Conservation (phyloP, 495 filamentous ascomycete genomes). For the Penicillium coprophilum region DNA sequence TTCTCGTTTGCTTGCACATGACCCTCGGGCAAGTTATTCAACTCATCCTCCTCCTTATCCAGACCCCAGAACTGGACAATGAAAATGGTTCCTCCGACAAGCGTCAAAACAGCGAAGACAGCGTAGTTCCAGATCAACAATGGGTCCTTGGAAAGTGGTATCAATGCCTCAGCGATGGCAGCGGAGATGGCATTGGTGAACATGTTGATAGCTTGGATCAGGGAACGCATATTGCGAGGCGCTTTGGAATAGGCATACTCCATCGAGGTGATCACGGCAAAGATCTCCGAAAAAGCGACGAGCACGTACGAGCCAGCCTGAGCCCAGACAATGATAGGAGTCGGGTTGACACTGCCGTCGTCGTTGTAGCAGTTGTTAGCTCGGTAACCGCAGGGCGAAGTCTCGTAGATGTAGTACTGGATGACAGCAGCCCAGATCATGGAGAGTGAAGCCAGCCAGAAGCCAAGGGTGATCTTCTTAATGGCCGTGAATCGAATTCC, state of each 20-base stretch:
- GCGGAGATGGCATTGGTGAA: background rate
- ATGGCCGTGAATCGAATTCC: background rate
- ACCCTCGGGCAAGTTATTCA: slow-evolving; percentile 52
- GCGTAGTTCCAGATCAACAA: background rate
- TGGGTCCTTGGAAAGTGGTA: background rate
- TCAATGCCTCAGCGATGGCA: background rate
- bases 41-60: slow-evolving; percentile 62
- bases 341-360: background rate
- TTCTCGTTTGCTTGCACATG: slow-evolving; percentile 19
- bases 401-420: background rate
- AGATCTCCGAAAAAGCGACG: slow-evolving; percentile 65
- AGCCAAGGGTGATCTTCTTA: background rate
- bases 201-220: slow-evolving; percentile 58
- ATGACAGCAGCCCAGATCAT: background rate
- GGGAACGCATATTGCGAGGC: slow-evolving; percentile 73
- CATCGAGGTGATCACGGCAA: slow-evolving; percentile 64
- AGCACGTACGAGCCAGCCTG: slow-evolving; percentile 35
- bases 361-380: background rate
- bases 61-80: slow-evolving; percentile 55
- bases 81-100: slow-evolving; percentile 4
- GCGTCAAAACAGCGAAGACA: background rate
- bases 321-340: background rate
- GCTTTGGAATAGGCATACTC: slow-evolving; percentile 82
- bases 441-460: background rate
- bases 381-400: background rate